Percentiles rank a stretch among this genome's conserved stretches.
Conservation (phyloP, 768 basidiomycete species). For the Polyporus arcularius region DNA sequence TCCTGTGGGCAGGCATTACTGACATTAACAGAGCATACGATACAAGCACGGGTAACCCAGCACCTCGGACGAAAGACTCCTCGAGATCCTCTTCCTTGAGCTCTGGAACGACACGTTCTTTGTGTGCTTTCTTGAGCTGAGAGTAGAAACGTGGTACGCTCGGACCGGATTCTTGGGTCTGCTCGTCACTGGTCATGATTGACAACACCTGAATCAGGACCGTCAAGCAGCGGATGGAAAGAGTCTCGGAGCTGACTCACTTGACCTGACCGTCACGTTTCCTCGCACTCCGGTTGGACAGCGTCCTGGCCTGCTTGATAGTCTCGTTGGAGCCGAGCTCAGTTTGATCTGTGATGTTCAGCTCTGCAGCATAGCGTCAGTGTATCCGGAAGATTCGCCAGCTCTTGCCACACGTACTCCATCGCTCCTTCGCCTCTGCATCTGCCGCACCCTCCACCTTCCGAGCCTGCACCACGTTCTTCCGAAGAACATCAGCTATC, state of each 20-base stretch:
- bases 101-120: constrained; percentile 62
- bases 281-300: constrained; percentile 49
- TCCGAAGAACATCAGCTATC: constrained; percentile 70
- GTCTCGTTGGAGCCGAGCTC: constrained; percentile 86
- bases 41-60: constrained; percentile 20
- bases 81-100: constrained; percentile 81
- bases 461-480: constrained; percentile 84
- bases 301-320: constrained; percentile 62
- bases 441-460: constrained; percentile 41
- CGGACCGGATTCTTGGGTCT: constrained; percentile 11
- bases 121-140: constrained; percentile 69
- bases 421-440: constrained; percentile 45
- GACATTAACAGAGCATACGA: constrained; percentile 8
- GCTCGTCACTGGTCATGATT: constrained; percentile 29
- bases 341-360: constrained; percentile 76
- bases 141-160: constrained; percentile 54
- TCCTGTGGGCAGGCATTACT: constrained; percentile 46
- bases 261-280: constrained; percentile 33
- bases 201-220: constrained; percentile 27
- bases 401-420: constrained; percentile 49
- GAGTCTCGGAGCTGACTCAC: constrained; percentile 6
- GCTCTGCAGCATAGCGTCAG: constrained; percentile 42
- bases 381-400: neutral
- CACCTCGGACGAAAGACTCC: constrained; percentile 86
- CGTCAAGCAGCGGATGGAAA: constrained; percentile 10